These are phyloP conservation scores for Lathyrus tuberosus DNA, from an alignment of 306 rosid genomes.

Conservation along the genomic window DNA sequence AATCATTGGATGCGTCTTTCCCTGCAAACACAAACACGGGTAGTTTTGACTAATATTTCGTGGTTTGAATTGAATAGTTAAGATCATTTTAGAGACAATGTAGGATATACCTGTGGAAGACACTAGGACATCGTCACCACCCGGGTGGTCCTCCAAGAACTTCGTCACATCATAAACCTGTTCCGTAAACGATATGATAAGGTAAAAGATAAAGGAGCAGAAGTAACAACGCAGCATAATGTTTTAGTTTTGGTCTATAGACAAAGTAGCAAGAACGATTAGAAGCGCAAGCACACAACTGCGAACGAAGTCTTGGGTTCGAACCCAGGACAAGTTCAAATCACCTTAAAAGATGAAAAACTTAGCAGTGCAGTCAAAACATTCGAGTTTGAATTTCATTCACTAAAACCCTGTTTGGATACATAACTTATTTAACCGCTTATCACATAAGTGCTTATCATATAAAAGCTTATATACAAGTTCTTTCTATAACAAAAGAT, in stretches of 20 bases:
- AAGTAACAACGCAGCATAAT: slow-evolving; percentile 3
- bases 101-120: slow-evolving; percentile 70
- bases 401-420: background rate
- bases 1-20: slow-evolving; percentile 86
- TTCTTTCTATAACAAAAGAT: background rate
- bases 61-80: slow-evolving; percentile 31
- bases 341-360: slow-evolving; percentile 1
- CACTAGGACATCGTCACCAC: slow-evolving; percentile 88
- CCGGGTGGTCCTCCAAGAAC: slow-evolving; percentile 98
- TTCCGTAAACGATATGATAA: slow-evolving; percentile 14
- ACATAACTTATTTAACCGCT: background rate
- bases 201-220: slow-evolving; percentile 30
- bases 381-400: background rate
- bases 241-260: too few species aligned
- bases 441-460: background rate
- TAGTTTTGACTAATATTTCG: slow-evolving; percentile 9
- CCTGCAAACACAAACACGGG: slow-evolving; percentile 56
- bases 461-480: background rate
- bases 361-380: background rate
- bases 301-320: too few species aligned
- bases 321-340: background rate
- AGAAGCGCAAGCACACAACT: too few species aligned
- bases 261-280: too few species aligned
- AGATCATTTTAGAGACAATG: background rate
- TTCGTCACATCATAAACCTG: slow-evolving; percentile 92